Percentiles rank a stretch among this genome's conserved stretches.
phyloP scores from a whole-genome alignment of 371 early-diverging fungal species.

The Quaeritorhiza haematococci region DNA sequence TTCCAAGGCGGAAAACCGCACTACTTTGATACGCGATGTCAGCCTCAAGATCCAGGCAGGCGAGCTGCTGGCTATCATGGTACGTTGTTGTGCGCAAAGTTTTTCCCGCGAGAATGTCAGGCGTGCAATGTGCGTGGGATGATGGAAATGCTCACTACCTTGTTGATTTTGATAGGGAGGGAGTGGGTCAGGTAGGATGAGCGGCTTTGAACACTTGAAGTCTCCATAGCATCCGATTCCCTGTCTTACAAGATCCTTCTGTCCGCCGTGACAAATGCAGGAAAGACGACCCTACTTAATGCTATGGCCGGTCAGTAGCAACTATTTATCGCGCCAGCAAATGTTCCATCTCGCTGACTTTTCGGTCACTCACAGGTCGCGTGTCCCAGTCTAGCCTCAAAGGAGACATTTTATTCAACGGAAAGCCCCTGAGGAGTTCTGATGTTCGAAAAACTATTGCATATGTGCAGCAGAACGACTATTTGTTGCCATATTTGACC shows the following conservation, averaged over 20 bases:
- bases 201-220: too few relatives aligned
- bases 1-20: background rate
- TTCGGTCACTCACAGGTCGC: conserved; percentile 24
- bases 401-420: conserved; percentile 21
- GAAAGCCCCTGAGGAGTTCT: conserved; percentile 6
- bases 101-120: too few relatives aligned
- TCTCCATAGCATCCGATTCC: conserved; percentile 4
- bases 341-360: conserved; percentile 6
- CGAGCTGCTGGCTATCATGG: conserved; percentile 11
- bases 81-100: too few relatives aligned
- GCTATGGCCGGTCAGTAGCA: conserved; percentile 13
- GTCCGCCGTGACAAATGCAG: background rate
- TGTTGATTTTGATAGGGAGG: conserved; percentile 4
- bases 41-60: background rate
- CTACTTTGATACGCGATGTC: conserved; percentile 1
- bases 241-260: background rate
- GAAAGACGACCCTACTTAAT: conserved; percentile 18
- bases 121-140: too few relatives aligned
- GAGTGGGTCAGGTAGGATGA: conserved; percentile 7
- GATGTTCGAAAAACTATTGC: conserved; percentile 21
- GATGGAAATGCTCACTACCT: too few relatives aligned
- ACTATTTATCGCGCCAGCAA: background rate
- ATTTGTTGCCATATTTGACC: conserved; percentile 37
- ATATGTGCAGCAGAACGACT: conserved; percentile 39
- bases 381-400: background rate